phyloP scores from a whole-genome alignment of 805 yeast genomes.

The Yarrowia keelungensis region DNA sequence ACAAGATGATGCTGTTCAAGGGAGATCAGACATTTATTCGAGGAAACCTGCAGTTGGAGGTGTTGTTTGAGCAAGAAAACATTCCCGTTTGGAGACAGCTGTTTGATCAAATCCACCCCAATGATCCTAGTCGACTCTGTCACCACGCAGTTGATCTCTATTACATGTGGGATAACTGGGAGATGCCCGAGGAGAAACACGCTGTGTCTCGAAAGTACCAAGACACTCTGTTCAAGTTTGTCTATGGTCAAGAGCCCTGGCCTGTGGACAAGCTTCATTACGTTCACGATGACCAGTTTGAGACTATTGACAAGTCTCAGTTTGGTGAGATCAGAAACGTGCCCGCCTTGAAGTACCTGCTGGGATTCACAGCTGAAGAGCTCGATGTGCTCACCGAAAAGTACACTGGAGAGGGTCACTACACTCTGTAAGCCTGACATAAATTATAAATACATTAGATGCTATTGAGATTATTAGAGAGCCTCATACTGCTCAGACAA shows the following conservation, averaged over 20 bases:
- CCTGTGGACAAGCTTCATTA: slow-evolving; percentile 16
- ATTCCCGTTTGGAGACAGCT: slow-evolving; percentile 20
- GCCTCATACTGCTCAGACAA: slow-evolving; percentile 28
- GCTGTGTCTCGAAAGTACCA: slow-evolving; percentile 5
- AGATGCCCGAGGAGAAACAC: slow-evolving; percentile 11
- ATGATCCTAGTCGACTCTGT: slow-evolving; percentile 8
- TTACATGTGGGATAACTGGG: slow-evolving; percentile 33
- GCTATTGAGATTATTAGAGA: not conserved
- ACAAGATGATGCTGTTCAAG: slow-evolving; percentile 28
- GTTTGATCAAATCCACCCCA: slow-evolving; percentile 22
- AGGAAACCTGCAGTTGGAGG: slow-evolving; percentile 10
- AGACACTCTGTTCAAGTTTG: slow-evolving; percentile 5
- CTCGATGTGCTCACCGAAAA: not conserved
- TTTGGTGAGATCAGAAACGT: slow-evolving; percentile 7
- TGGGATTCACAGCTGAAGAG: slow-evolving; percentile 7
- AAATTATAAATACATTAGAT: slow-evolving; percentile 12
- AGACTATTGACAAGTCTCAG: slow-evolving; percentile 5
- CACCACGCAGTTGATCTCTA: slow-evolving; percentile 26
- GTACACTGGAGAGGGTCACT: slow-evolving; percentile 24
- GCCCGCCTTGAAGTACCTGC: slow-evolving; percentile 5
- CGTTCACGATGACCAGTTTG: slow-evolving; percentile 23
- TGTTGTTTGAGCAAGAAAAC: not conserved
- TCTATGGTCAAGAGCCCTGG: slow-evolving; percentile 11
- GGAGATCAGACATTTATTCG: slow-evolving; percentile 18
- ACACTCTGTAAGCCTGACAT: not conserved